Evolutionary conservation across 495 filamentous ascomycete species (phyloP).

Genomic region (Hypoxylon trugodes): DNA sequence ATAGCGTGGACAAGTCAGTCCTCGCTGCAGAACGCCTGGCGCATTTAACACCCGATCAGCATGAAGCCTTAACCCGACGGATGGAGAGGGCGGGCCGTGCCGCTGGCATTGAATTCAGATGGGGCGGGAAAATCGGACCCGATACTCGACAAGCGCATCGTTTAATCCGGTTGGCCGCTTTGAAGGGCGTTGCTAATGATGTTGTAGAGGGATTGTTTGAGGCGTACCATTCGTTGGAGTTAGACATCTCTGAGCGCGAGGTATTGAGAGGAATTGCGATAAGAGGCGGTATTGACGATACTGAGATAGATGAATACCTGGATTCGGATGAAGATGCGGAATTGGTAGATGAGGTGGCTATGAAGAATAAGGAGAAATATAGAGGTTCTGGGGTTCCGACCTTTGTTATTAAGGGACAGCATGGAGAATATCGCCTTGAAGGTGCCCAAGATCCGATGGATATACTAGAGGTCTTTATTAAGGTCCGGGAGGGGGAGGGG

Average conservation of each 20-base stretch:
- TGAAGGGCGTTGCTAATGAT: too few species aligned
- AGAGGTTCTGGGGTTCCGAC: conserved; percentile 76
- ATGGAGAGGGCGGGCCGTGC: conserved; percentile 65
- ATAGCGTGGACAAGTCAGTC: conserved; percentile 55
- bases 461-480: conserved; percentile 65
- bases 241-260: conserved; percentile 74
- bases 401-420: conserved; percentile 71
- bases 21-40: conserved; percentile 48
- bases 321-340: conserved; percentile 67
- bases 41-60: conserved; percentile 5
- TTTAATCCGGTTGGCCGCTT: conserved; percentile 73
- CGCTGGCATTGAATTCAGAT: conserved; percentile 77
- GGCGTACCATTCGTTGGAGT: conserved; percentile 78
- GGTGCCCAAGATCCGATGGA: conserved; percentile 70
- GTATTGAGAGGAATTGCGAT: conserved; percentile 68
- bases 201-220: conserved; percentile 76
- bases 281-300: conserved; percentile 68
- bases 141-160: conserved; percentile 80
- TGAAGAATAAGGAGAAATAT: conserved; percentile 58
- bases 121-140: conserved; percentile 73
- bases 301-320: conserved; percentile 69
- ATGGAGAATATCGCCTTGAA: conserved; percentile 65
- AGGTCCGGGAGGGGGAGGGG: conserved; percentile 51
- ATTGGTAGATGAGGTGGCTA: conserved; percentile 76
- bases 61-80: conserved; percentile 61